Conservation (phyloP, 768 basidiomycete genomes). For the Kwoniella mangroviensis region DNA sequence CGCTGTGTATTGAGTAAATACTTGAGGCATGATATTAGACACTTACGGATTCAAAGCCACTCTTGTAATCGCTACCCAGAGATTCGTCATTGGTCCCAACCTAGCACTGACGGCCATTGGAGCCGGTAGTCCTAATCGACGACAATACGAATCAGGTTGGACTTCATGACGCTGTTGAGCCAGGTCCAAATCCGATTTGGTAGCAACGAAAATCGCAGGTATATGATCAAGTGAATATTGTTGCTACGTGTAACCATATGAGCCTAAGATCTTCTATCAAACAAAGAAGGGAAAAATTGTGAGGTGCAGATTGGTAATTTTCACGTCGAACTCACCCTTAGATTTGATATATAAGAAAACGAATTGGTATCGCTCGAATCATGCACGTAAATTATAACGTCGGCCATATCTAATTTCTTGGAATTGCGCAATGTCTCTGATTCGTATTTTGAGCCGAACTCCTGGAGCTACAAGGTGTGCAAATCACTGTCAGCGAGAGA, state of each 20-base stretch:
- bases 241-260: slow-evolving; percentile 66
- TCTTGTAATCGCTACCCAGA: slow-evolving; percentile 54
- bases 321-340: slow-evolving; percentile 67
- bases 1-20: not conserved
- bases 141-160: slow-evolving; percentile 95
- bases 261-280: no score
- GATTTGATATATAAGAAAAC: slow-evolving; percentile 95
- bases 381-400: slow-evolving; percentile 93
- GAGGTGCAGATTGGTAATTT: no score
- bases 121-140: slow-evolving; percentile 83
- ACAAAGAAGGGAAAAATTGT: no score
- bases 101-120: slow-evolving; percentile 93
- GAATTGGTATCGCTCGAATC: slow-evolving; percentile 99
- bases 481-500: no score
- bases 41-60: slow-evolving; percentile 55
- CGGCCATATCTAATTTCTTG: slow-evolving; percentile 88
- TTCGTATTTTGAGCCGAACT: slow-evolving; percentile 96
- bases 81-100: slow-evolving; percentile 61
- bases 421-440: slow-evolving; percentile 82
- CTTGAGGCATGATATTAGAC: not conserved
- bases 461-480: slow-evolving; percentile 72
- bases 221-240: slow-evolving; percentile 94
- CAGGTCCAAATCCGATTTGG: slow-evolving; percentile 95
- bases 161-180: slow-evolving; percentile 98
- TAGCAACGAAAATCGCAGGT: slow-evolving; percentile 96